Conservation (phyloP, 2,329 filamentous ascomycete genomes). For the Nakataea oryzae region DNA sequence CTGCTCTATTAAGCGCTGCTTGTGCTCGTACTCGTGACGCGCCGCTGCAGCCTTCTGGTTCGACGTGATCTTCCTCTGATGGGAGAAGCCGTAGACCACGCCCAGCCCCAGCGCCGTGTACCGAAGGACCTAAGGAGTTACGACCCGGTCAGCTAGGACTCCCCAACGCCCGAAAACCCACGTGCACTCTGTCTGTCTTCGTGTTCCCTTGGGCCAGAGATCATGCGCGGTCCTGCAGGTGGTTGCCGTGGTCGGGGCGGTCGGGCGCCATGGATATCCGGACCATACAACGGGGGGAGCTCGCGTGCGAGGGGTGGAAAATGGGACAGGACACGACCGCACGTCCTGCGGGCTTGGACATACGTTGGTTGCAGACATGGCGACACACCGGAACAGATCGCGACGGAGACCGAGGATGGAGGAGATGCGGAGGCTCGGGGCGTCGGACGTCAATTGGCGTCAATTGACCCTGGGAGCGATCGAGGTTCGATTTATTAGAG, state of each 20-base stretch:
- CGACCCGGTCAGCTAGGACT: neutral
- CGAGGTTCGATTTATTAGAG: neutral
- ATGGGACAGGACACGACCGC: neutral
- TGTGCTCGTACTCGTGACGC: conserved; percentile 79
- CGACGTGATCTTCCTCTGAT: conserved; percentile 73
- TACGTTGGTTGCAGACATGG: conserved; percentile 61
- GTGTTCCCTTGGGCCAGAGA: neutral
- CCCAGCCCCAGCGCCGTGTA: conserved; percentile 90
- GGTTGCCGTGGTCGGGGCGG: neutral
- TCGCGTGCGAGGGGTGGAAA: neutral
- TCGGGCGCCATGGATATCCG: neutral
- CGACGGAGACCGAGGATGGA: conserved; percentile 25
- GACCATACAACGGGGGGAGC: neutral
- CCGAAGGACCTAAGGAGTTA: conserved; percentile 69
- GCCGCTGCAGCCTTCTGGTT: conserved; percentile 59
- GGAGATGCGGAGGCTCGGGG: conserved; percentile 20
- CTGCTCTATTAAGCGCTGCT: conserved; percentile 83
- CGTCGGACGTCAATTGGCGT: conserved; percentile 10
- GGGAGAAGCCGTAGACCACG: conserved; percentile 90
- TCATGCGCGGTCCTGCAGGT: neutral
- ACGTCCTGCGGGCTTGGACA: conserved; percentile 16
- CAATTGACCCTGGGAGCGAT: conserved; percentile 9
- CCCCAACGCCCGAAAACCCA: neutral
- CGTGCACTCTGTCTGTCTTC: neutral
- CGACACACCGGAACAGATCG: conserved; percentile 29